Percentiles rank a stretch among this genome's conserved stretches.
Evolutionary conservation across 306 rosid genomes (phyloP).

Genomic region (Lupinus albus): DNA sequence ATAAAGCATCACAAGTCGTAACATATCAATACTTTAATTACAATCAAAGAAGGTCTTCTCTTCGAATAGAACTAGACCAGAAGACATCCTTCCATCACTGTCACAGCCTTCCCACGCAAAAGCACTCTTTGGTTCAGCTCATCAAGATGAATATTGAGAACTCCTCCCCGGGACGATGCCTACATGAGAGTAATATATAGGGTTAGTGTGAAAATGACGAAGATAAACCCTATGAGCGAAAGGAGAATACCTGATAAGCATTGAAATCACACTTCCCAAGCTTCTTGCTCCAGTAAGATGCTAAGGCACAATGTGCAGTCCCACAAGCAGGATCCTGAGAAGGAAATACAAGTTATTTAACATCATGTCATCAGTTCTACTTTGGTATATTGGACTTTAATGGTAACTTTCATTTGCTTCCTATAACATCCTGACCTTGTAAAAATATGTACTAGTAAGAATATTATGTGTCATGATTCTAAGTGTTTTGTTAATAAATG

Average conservation of each 20-base stretch:
- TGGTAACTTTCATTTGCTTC: not conserved
- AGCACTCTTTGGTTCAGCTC: constrained; percentile 66
- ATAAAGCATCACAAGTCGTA: not conserved
- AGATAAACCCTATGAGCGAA: constrained; percentile 1
- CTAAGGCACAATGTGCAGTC: constrained; percentile 72
- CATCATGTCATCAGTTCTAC: not conserved
- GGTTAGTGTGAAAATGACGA: constrained; percentile 13
- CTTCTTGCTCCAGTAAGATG: constrained; percentile 70
- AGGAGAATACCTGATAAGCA: constrained; percentile 61
- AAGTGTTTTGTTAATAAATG: not conserved
- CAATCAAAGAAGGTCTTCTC: not conserved
- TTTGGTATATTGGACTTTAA: not conserved
- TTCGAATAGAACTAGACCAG: constrained; percentile 46
- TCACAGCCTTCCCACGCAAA: constrained; percentile 71
- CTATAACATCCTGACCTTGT: not conserved
- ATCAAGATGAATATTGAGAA: constrained; percentile 56
- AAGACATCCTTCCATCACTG: constrained; percentile 72
- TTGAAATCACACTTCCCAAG: constrained; percentile 66
- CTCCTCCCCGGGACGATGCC: constrained; percentile 91
- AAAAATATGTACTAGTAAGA: not conserved
- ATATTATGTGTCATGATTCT: not conserved
- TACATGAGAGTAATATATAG: constrained; percentile 28
- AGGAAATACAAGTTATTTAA: not conserved
- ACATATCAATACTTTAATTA: not conserved
- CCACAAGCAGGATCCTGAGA: constrained; percentile 72